These are phyloP conservation scores for Penicillium pulvis DNA, from an alignment of 495 filamentous ascomycete genomes.

Conservation along the genomic window DNA sequence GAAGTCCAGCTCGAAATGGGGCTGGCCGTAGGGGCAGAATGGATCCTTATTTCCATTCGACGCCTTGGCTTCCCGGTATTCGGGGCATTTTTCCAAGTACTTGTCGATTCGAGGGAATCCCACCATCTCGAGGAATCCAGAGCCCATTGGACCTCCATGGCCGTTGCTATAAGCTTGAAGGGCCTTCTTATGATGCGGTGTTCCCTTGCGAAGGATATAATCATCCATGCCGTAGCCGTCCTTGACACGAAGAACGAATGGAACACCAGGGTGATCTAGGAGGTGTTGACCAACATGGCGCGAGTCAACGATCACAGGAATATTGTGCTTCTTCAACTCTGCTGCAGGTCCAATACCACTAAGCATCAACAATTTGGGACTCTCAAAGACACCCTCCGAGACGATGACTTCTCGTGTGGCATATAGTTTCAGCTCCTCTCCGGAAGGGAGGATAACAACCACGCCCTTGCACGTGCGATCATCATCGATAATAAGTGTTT, in stretches of 20 bases:
- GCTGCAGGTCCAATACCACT: conserved; percentile 44
- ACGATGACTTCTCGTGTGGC: conserved; percentile 49
- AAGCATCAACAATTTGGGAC: conserved; percentile 52
- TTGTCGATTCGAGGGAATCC: conserved; percentile 52
- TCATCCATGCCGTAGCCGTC: conserved; percentile 57
- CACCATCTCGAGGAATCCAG: conserved; percentile 51
- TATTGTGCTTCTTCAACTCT: conserved; percentile 51
- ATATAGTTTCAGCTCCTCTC: conserved; percentile 33
- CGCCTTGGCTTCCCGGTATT: conserved; percentile 45
- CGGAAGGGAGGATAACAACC: conserved; percentile 45
- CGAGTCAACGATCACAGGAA: conserved; percentile 47
- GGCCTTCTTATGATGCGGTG: too few species aligned
- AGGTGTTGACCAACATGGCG: conserved; percentile 60
- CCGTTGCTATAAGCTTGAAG: conserved; percentile 38
- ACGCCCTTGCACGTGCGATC: conserved; percentile 36
- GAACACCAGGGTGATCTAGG: conserved; percentile 57
- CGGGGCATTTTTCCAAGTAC: conserved; percentile 39
- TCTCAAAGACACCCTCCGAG: conserved; percentile 45
- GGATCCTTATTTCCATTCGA: not conserved
- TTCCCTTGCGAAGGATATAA: conserved; percentile 51
- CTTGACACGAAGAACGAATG: conserved; percentile 57
- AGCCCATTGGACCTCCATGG: conserved; percentile 44
- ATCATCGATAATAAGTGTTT: conserved; percentile 55
- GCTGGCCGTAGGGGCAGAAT: conserved; percentile 42
- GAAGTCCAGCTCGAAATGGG: conserved; percentile 67